Conservation (phyloP, 2,329 filamentous ascomycete species). For the Truncatella angustata region DNA sequence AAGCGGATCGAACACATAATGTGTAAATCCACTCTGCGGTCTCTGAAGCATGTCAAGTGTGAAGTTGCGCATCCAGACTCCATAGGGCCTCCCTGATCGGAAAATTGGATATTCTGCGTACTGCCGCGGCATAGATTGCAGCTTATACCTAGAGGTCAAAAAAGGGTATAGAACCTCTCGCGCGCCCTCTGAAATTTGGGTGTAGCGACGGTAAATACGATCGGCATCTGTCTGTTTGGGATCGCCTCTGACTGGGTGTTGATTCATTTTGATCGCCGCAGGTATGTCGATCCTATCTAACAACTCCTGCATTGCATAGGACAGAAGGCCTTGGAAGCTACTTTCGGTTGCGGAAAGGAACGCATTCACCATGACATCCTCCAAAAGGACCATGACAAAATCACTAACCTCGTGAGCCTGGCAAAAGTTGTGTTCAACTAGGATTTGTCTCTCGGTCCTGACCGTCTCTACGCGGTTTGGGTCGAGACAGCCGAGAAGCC, state of each 20-base stretch:
- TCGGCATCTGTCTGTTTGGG: constrained; percentile 48
- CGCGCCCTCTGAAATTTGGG: constrained; percentile 71
- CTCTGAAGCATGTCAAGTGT: constrained; percentile 80
- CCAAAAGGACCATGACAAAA: constrained; percentile 81
- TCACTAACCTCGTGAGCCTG: constrained; percentile 74
- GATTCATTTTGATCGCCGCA: constrained; percentile 45
- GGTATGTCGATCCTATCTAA: constrained; percentile 75
- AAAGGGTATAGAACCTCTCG: constrained; percentile 87
- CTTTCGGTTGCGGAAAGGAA: constrained; percentile 91
- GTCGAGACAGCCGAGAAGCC: constrained; percentile 87
- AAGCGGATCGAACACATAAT: constrained; percentile 77
- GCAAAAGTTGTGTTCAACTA: constrained; percentile 85
- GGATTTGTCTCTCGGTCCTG: constrained; percentile 76
- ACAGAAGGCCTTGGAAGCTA: constrained; percentile 83
- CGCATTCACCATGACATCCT: constrained; percentile 84
- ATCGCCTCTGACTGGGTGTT: constrained; percentile 37
- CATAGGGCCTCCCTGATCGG: constrained; percentile 64
- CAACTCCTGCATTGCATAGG: constrained; percentile 92
- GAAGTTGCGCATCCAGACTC: constrained; percentile 77
- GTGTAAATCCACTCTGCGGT: constrained; percentile 70
- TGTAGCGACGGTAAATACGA: constrained; percentile 69
- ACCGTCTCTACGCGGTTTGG: constrained; percentile 82
- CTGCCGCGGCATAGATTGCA: constrained; percentile 60
- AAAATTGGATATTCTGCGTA: constrained; percentile 77
- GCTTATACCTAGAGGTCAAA: constrained; percentile 75